A percentile compares a stretch with the other conserved stretches of the same genome.
phyloP scores from a whole-genome alignment of 2,329 filamentous ascomycete species.

The Microdochium trichocladiopsis region DNA sequence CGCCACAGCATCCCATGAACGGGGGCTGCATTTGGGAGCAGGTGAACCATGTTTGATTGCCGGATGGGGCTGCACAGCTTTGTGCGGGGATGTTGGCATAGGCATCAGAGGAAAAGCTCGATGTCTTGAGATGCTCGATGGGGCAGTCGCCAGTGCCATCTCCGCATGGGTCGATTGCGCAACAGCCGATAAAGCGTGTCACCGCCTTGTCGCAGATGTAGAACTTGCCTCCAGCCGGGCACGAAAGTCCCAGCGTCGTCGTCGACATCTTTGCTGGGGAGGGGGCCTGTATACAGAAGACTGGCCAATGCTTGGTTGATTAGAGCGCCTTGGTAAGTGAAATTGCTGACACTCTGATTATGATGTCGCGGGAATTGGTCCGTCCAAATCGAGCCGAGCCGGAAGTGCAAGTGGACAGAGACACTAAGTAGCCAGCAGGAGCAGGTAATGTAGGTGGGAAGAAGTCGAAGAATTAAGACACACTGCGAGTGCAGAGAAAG shows the following conservation, averaged over 20 bases:
- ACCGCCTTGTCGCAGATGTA: slow-evolving; percentile 20
- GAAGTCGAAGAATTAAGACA: no score
- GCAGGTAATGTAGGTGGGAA: no score
- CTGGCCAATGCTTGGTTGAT: no score
- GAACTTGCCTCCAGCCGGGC: slow-evolving; percentile 23
- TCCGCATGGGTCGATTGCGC: slow-evolving; percentile 24
- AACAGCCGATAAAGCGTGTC: slow-evolving; percentile 31
- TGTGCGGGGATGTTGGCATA: slow-evolving; percentile 23
- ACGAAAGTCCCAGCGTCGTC: slow-evolving; percentile 19
- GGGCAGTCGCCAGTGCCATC: slow-evolving; percentile 23
- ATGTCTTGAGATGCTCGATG: slow-evolving; percentile 19
- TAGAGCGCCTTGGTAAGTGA: no score
- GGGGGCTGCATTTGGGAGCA: slow-evolving; percentile 17
- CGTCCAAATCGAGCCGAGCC: no score
- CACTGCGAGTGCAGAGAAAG: no score
- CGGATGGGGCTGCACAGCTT: slow-evolving; percentile 16
- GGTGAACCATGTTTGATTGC: slow-evolving; percentile 22
- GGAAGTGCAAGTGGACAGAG: no score
- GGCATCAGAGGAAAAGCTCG: slow-evolving; percentile 21
- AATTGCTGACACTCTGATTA: no score
- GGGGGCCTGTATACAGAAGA: not conserved
- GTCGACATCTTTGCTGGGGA: slow-evolving; percentile 3
- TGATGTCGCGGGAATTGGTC: no score
- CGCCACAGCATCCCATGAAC: slow-evolving; percentile 29
- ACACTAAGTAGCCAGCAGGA: no score